Percentiles rank a stretch among this genome's conserved stretches.
Evolutionary conservation across 805 yeast genomes (phyloP).

Genomic region (Starmerella geochares): DNA sequence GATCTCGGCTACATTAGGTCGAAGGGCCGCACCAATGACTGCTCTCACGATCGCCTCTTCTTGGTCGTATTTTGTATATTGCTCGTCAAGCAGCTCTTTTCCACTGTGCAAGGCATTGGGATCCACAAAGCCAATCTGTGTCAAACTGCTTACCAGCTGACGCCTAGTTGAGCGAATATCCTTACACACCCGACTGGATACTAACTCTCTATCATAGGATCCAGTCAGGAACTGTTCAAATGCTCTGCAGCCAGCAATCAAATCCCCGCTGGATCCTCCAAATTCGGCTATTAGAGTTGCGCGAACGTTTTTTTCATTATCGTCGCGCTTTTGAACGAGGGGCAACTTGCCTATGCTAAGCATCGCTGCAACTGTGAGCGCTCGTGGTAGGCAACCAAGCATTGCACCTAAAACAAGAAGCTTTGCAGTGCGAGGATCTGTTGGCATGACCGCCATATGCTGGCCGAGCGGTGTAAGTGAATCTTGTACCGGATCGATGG

Average conservation of each 20-base stretch:
- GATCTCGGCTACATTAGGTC: constrained; percentile 73
- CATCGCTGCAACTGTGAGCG: constrained; percentile 72
- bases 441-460: constrained; percentile 69
- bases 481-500: constrained; percentile 40
- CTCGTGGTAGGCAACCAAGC: constrained; percentile 68
- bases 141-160: constrained; percentile 60
- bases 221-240: constrained; percentile 40
- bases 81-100: not conserved
- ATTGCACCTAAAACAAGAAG: constrained; percentile 67
- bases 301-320: constrained; percentile 33
- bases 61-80: constrained; percentile 36
- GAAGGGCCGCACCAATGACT: constrained; percentile 66
- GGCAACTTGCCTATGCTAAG: constrained; percentile 60
- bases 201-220: not conserved
- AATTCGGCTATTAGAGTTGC: constrained; percentile 18
- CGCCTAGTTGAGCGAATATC: constrained; percentile 62
- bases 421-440: constrained; percentile 77
- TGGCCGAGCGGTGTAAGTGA: constrained; percentile 67
- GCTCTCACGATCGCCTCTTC: constrained; percentile 51
- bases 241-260: constrained; percentile 55
- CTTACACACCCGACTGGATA: constrained; percentile 37
- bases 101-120: constrained; percentile 23
- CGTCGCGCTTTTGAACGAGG: constrained; percentile 50
- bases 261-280: constrained; percentile 55
- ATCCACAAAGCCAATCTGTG: constrained; percentile 70